Conservation (phyloP, 768 basidiomycete genomes). For the Phaffia tasmanica region DNA sequence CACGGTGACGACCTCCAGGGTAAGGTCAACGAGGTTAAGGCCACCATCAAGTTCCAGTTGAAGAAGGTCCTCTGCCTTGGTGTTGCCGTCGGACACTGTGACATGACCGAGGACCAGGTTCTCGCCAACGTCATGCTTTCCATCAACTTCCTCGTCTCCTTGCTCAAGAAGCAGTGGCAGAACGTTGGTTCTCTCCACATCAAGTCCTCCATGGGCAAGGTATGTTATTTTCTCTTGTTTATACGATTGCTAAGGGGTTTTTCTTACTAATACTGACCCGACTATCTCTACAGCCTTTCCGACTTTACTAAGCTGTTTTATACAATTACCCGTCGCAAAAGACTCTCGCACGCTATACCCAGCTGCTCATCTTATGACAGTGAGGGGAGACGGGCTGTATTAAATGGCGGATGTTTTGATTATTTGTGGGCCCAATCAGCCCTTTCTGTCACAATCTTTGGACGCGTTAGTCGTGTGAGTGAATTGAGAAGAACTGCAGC, state of each 20-base stretch:
- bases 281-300: conserved; percentile 15
- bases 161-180: conserved; percentile 99
- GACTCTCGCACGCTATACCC: no score
- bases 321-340: no score
- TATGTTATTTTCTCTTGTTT: neutral
- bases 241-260: neutral
- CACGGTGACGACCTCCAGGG: conserved; percentile 77
- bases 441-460: no score
- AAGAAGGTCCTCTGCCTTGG: conserved; percentile 99
- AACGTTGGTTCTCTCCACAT: conserved; percentile 98
- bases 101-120: conserved; percentile 96
- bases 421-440: no score
- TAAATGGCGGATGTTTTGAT: no score
- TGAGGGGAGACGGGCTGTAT: no score
- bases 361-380: no score
- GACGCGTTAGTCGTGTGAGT: no score
- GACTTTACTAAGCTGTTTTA: conserved; percentile 17
- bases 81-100: conserved; percentile 93
- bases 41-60: conserved; percentile 99
- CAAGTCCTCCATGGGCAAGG: conserved; percentile 98
- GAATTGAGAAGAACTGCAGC: no score
- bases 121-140: conserved; percentile 96
- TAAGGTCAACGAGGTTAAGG: conserved; percentile 90
- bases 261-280: neutral
- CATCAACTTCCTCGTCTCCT: conserved; percentile 98